These are phyloP conservation scores for Pelargonium fulgidum DNA, from an alignment of 441 rosid species.

Conservation along the genomic window DNA sequence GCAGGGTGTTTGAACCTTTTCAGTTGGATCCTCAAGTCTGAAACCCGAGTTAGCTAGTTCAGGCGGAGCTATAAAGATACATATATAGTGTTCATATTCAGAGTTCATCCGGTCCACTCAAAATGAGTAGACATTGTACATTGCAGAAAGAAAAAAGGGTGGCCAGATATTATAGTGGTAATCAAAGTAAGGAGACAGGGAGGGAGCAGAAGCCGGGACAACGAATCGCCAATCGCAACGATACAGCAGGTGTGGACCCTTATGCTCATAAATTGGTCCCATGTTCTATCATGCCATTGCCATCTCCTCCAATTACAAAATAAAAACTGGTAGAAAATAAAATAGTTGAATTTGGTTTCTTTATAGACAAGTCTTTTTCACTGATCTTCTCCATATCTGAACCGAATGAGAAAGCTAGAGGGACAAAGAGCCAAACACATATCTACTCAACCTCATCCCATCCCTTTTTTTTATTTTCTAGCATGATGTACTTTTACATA, in stretches of 20 bases:
- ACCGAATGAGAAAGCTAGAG: neutral
- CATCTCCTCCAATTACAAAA: neutral
- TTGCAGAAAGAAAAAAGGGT: neutral
- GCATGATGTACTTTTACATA: neutral
- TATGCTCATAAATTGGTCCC: neutral
- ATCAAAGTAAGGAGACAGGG: neutral
- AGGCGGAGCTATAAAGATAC: neutral
- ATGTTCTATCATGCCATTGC: neutral
- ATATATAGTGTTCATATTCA: neutral
- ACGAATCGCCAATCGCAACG: neutral
- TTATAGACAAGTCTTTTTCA: neutral
- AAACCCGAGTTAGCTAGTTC: neutral
- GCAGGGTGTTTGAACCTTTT: neutral
- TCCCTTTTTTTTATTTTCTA: neutral
- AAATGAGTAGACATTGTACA: neutral
- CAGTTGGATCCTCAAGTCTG: neutral
- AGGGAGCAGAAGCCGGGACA: neutral
- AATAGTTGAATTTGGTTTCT: neutral
- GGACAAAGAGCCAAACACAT: conserved; percentile 1
- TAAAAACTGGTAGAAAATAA: neutral
- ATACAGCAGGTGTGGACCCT: conserved; percentile 3
- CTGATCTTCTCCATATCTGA: neutral
- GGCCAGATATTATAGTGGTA: too few species aligned
- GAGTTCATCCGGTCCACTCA: neutral
- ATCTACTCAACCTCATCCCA: neutral